Evolutionary conservation across 2,329 filamentous ascomycete species (phyloP).

Genomic region (Arthroderma uncinatum): DNA sequence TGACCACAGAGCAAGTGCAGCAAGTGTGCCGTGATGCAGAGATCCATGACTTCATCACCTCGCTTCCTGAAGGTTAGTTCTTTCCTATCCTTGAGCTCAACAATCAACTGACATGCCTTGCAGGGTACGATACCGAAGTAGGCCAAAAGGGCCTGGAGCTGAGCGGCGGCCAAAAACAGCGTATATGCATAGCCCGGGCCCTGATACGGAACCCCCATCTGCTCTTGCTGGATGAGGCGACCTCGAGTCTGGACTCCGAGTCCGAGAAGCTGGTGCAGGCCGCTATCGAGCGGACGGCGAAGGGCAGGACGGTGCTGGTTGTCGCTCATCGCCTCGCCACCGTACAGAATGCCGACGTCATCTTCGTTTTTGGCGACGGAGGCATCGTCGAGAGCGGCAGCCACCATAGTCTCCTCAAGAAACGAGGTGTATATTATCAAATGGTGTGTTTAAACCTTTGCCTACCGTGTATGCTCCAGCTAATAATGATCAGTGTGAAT

Average conservation of each 20-base stretch:
- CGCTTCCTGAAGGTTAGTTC: conserved; percentile 37
- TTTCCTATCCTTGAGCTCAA: neutral
- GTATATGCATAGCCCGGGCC: conserved; percentile 45
- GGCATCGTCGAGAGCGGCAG: conserved; percentile 48
- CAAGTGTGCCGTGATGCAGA: conserved; percentile 42
- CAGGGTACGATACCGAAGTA: conserved; percentile 37
- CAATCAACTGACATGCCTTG: neutral
- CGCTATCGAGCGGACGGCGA: conserved; percentile 54
- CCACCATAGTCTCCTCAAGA: conserved; percentile 46
- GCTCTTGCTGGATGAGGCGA: conserved; percentile 50
- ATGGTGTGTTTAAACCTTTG: conserved; percentile 40
- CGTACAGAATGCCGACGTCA: conserved; percentile 67
- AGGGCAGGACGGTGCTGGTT: conserved; percentile 56
- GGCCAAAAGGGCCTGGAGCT: conserved; percentile 41
- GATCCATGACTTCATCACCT: conserved; percentile 43
- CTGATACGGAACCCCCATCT: conserved; percentile 43
- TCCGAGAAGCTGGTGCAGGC: conserved; percentile 56
- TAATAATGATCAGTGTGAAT: conserved; percentile 10
- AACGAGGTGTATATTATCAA: conserved; percentile 41
- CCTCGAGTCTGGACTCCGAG: conserved; percentile 51
- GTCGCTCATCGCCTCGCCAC: conserved; percentile 69
- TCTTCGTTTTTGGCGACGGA: conserved; percentile 63
- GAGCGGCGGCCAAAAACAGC: conserved; percentile 46
- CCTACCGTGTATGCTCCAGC: neutral
- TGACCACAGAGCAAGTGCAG: conserved; percentile 33